Conservation (phyloP, 176 grass and related monocot species). For the Elymus sibiricus region DNA sequence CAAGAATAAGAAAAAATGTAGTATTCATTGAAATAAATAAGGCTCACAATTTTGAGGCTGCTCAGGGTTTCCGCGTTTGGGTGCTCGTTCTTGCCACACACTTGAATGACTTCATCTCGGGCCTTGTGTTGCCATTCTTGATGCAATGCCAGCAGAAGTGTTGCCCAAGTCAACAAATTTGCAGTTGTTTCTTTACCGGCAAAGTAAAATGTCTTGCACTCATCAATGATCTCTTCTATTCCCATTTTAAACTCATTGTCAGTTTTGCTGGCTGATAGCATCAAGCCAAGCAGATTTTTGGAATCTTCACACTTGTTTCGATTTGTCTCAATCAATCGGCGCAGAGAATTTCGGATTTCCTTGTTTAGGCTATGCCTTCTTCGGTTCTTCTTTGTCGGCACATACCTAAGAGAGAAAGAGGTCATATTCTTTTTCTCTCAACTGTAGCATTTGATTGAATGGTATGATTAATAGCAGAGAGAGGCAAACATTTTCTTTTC, state of each 20-base stretch:
- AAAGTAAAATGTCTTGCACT: constrained; percentile 90
- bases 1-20: background rate
- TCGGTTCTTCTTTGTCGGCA: constrained; percentile 78
- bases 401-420: constrained; percentile 42
- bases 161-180: constrained; percentile 68
- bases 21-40: background rate
- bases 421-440: background rate
- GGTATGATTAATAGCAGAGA: background rate
- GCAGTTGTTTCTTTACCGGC: constrained; percentile 81
- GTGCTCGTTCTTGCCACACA: constrained; percentile 39
- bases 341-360: constrained; percentile 49
- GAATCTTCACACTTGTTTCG: constrained; percentile 53
- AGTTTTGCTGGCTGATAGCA: constrained; percentile 61
- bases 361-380: constrained; percentile 46
- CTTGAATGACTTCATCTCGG: constrained; percentile 51
- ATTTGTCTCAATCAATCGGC: constrained; percentile 61
- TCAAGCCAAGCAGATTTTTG: constrained; percentile 74
- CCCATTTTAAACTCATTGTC: constrained; percentile 49
- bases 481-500: background rate
- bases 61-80: constrained; percentile 45
- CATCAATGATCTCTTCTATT: constrained; percentile 82
- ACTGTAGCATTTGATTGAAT: background rate
- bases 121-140: constrained; percentile 75
- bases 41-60: constrained; percentile 69
- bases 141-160: constrained; percentile 71